phyloP scores from a whole-genome alignment of 495 filamentous ascomycete species.

The Tuber microsphaerosporum region DNA sequence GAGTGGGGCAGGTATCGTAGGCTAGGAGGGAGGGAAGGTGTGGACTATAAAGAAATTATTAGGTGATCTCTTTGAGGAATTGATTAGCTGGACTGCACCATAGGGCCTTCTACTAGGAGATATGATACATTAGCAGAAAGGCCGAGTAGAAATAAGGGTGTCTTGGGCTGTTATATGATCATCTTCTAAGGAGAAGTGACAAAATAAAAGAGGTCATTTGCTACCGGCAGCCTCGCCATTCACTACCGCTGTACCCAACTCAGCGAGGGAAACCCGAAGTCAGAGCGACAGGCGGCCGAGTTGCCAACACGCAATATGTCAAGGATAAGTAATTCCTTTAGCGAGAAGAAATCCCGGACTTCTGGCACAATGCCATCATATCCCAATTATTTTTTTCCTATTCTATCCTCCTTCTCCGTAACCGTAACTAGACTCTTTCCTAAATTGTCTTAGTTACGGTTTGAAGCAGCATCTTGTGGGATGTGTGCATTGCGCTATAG shows the following conservation, averaged over 20 bases:
- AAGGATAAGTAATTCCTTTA: background rate
- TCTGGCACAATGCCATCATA: background rate
- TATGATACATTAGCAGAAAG: background rate
- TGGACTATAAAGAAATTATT: background rate
- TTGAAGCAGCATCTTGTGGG: background rate
- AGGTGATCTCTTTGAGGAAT: background rate
- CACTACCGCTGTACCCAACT: background rate
- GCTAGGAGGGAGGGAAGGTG: background rate
- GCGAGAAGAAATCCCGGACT: background rate
- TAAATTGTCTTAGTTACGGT: background rate
- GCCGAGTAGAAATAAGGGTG: background rate
- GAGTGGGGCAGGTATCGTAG: background rate
- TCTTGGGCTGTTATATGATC: background rate
- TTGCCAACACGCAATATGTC: constrained; percentile 1
- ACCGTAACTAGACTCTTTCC: background rate
- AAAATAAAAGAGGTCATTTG: background rate
- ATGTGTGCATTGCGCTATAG: background rate
- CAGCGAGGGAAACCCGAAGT: background rate
- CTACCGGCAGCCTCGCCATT: background rate
- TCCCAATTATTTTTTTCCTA: background rate
- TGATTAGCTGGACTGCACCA: background rate
- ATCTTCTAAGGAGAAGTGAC: background rate
- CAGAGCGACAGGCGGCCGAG: background rate
- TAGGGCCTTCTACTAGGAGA: background rate
- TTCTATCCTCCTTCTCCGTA: background rate